These are phyloP conservation scores for Chrysosporium queenslandicum DNA, from an alignment of 2,329 filamentous ascomycete species.

Conservation along the genomic window DNA sequence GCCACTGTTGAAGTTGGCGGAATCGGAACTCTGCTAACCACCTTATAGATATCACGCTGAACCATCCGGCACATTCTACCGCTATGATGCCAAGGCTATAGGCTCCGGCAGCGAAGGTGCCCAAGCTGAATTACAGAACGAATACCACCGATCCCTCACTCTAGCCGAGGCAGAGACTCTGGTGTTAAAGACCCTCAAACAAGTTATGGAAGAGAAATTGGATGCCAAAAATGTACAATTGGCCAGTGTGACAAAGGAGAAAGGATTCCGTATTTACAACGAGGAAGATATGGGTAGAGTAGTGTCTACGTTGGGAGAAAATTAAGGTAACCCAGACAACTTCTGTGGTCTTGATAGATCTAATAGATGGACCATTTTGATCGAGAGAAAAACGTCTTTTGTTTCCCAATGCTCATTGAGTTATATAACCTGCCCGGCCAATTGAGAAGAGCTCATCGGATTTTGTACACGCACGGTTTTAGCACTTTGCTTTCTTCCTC, in stretches of 20 bases:
- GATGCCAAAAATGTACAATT: slow-evolving; percentile 98
- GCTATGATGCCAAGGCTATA: slow-evolving; percentile 98
- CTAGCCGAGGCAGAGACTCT: slow-evolving; percentile 87
- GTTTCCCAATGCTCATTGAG: background rate
- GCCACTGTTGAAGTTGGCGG: background rate
- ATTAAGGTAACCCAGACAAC: slow-evolving; percentile 26
- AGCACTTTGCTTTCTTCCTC: slow-evolving; percentile 60
- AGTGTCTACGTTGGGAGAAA: slow-evolving; percentile 56
- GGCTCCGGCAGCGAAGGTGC: slow-evolving; percentile 94
- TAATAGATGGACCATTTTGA: background rate
- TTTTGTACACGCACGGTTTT: slow-evolving; percentile 95
- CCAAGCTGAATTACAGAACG: slow-evolving; percentile 94
- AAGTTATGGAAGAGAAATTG: slow-evolving; percentile 99
- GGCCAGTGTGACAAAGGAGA: slow-evolving; percentile 94
- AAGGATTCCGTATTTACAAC: slow-evolving; percentile 96
- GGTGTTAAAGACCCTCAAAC: slow-evolving; percentile 94
- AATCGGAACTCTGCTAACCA: background rate
- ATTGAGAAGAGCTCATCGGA: slow-evolving; percentile 46
- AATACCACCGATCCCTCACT: slow-evolving; percentile 96
- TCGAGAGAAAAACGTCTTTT: background rate
- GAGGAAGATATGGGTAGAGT: slow-evolving; percentile 95
- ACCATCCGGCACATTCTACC: slow-evolving; percentile 95
- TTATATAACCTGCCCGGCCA: background rate
- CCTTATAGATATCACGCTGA: slow-evolving; percentile 77
- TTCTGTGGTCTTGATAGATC: background rate